Percentiles rank a stretch among this genome's conserved stretches.
Evolutionary conservation across 2,329 filamentous ascomycete species (phyloP).

Genomic region (Phyllosticta citribraziliensis): DNA sequence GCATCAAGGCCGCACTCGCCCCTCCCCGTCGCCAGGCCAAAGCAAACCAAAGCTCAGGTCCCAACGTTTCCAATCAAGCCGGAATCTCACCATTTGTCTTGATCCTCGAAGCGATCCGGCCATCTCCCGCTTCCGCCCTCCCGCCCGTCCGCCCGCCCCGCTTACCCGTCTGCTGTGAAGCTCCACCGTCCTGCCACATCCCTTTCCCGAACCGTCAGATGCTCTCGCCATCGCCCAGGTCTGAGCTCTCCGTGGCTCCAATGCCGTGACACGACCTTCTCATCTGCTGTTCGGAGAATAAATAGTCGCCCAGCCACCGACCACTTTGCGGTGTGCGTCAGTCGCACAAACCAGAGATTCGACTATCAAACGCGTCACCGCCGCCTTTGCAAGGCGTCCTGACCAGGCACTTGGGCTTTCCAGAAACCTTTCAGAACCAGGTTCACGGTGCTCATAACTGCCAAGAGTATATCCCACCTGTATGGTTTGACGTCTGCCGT

Average conservation of each 20-base stretch:
- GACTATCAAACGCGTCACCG: background rate
- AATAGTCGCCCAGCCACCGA: background rate
- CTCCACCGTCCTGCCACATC: background rate
- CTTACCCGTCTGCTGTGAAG: constrained; percentile 2
- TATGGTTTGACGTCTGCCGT: constrained; percentile 8
- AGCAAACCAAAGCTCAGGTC: background rate
- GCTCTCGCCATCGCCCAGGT: background rate
- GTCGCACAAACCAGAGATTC: background rate
- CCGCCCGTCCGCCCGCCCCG: background rate
- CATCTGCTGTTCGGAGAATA: constrained; percentile 7
- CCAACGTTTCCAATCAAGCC: background rate
- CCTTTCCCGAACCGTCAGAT: background rate
- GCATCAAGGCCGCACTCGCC: background rate
- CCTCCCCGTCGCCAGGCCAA: background rate
- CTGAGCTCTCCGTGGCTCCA: background rate
- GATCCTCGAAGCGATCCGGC: background rate
- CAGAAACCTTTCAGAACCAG: constrained; percentile 2
- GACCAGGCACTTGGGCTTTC: background rate
- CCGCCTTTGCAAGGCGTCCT: background rate
- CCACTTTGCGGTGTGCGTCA: background rate
- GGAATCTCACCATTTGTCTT: background rate
- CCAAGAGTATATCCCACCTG: background rate
- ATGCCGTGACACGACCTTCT: background rate
- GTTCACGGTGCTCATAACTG: constrained; percentile 1
- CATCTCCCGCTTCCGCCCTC: background rate